Evolutionary conservation across 1,284 basidiomycete genomes (phyloP).

Genomic region (Apiotrichum gracile): DNA sequence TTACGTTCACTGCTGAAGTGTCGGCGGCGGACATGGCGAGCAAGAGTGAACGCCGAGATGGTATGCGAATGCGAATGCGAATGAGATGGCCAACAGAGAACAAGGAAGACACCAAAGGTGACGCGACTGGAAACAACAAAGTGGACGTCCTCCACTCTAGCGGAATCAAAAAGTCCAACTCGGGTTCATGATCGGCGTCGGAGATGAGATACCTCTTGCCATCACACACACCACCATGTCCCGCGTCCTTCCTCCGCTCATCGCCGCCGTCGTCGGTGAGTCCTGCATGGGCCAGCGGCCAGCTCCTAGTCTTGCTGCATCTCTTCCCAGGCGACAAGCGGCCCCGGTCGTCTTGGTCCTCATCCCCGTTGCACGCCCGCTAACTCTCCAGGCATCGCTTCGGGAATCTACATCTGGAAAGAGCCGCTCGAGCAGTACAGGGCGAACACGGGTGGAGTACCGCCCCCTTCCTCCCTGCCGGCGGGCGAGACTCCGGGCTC

Average conservation of each 20-base stretch:
- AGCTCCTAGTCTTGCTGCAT: neutral
- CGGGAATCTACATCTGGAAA: constrained; percentile 34
- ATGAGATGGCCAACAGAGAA: neutral
- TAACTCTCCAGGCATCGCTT: constrained; percentile 25
- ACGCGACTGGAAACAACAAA: no score
- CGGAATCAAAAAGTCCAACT: neutral
- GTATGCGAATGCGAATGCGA: neutral
- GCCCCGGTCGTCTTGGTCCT: neutral
- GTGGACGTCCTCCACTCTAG: neutral
- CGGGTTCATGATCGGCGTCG: neutral
- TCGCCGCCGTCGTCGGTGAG: constrained; percentile 30
- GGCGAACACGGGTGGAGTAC: neutral
- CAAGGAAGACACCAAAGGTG: neutral
- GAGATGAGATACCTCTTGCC: neutral
- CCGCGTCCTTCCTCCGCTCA: constrained; percentile 18
- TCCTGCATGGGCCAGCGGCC: no score
- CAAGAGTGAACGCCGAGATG: neutral
- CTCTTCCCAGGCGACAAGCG: no score
- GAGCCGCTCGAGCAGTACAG: constrained; percentile 26
- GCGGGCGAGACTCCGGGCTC: no score
- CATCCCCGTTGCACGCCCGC: neutral
- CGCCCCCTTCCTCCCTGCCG: neutral
- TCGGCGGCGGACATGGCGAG: neutral
- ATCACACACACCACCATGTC: constrained; percentile 11
- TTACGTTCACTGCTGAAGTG: neutral